Evolutionary conservation across 768 basidiomycete species (phyloP), one percentile per base, ranked within the genome.

Genomic region (Podaxis carcinomalis): DNA sequence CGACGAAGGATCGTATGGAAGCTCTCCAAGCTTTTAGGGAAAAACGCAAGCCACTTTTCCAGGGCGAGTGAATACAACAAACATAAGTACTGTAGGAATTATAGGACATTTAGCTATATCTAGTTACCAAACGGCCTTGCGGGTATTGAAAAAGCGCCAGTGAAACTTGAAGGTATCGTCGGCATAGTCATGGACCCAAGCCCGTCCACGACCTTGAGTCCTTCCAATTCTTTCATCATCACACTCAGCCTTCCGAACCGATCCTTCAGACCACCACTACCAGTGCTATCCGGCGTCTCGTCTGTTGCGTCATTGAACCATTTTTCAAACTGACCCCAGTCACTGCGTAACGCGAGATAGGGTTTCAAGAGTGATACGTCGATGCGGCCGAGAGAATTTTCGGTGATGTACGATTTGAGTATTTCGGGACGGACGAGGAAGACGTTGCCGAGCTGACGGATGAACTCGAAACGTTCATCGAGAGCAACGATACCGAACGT

Each of bases 351-450:
- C 40, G 88, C 84, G 10, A 99, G 82, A 70, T 97, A 99, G 1
- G 96, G 97, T 62, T 89, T 88, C 40, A 99, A 83, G 13, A 98
- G 81, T 16, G 80, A 80, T 2, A 91, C 75, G 65, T 98, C 96
- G 66, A 99, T 95, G 16, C 93, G 84, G 7, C 94, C 94, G 13
- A 99, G 87, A 72, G 94, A 93, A 60, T 89, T 90, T 69, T 97
- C 95, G 9, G 89, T 92, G 72, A 98, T 94, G 76, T 97, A 98
- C 3, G 95, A 92, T 66, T 90, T 92, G 65, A 99, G 83, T 61
- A 95, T 92, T 64, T 98, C 95, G 5, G 96, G 95, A 57, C 89
- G 92, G 52, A 99, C 92, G 64, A 98, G 89, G 82, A 98, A 99
- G 64, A 95, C 83, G 69, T 98, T 96, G 65, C 96, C 97, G 4